These are phyloP conservation scores for Fusarium sororula DNA, from an alignment of 2,329 filamentous ascomycete species.

Conservation along the genomic window DNA sequence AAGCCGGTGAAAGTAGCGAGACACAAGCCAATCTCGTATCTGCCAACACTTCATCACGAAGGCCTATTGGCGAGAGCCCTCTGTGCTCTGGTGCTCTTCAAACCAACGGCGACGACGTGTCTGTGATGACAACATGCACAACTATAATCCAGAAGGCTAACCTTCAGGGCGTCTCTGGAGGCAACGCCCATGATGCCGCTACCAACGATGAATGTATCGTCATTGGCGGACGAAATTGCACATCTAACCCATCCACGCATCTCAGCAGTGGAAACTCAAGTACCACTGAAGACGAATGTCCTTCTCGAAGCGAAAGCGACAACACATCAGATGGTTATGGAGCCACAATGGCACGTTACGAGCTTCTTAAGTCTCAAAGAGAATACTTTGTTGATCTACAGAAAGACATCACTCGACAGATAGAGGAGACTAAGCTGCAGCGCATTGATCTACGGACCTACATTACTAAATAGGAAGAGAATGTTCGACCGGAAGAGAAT, in stretches of 20 bases:
- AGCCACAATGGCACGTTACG: neutral
- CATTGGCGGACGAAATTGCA: neutral
- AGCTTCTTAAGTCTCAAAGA: neutral
- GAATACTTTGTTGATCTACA: neutral
- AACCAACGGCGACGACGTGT: neutral
- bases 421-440: neutral
- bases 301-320: neutral
- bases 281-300: neutral
- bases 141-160: neutral
- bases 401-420: neutral
- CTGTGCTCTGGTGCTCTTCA: neutral
- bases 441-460: neutral
- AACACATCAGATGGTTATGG: neutral
- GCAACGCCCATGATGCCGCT: neutral
- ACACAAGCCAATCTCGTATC: neutral
- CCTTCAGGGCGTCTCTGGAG: neutral
- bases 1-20: slow-evolving; percentile 1
- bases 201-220: neutral
- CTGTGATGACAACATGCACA: neutral
- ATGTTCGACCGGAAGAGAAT: neutral
- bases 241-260: neutral
- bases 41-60: neutral
- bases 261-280: neutral
- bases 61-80: neutral
- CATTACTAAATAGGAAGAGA: neutral